Conservation (phyloP, 1,139 yeast genomes). For the Blastobotrys serpentis region DNA sequence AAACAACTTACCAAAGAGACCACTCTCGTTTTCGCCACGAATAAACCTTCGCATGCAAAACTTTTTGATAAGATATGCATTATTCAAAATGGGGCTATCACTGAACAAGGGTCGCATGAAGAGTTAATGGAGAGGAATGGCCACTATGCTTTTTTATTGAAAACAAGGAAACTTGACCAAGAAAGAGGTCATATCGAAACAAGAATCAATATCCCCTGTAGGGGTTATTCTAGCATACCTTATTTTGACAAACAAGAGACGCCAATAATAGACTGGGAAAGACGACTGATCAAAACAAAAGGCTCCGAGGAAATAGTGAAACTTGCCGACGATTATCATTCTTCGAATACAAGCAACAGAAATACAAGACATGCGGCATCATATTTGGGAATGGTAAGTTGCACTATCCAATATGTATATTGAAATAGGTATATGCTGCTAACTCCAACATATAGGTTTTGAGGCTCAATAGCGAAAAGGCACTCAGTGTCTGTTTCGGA, state of each 20-base stretch:
- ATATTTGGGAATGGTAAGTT: slow-evolving; percentile 7
- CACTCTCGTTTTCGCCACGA: slow-evolving; percentile 3
- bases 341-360: neutral
- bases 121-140: slow-evolving; percentile 52
- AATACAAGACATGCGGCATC: neutral
- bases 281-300: neutral
- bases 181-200: slow-evolving; percentile 1
- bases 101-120: slow-evolving; percentile 78
- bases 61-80: slow-evolving; percentile 59
- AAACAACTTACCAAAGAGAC: slow-evolving; percentile 6
- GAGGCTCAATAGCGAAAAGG: slow-evolving; percentile 4
- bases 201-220: neutral
- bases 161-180: slow-evolving; percentile 6
- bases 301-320: neutral
- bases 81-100: slow-evolving; percentile 80
- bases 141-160: neutral
- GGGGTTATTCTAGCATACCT: neutral
- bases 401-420: too few species aligned
- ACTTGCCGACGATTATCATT: neutral
- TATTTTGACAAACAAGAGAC: slow-evolving; percentile 7
- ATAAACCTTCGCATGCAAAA: slow-evolving; percentile 1
- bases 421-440: too few species aligned
- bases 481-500: slow-evolving; percentile 5
- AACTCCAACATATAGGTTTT: neutral
- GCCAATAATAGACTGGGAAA: slow-evolving; percentile 7